Conservation (phyloP, 139 green algal species). For the Micractinium sp. region DNA sequence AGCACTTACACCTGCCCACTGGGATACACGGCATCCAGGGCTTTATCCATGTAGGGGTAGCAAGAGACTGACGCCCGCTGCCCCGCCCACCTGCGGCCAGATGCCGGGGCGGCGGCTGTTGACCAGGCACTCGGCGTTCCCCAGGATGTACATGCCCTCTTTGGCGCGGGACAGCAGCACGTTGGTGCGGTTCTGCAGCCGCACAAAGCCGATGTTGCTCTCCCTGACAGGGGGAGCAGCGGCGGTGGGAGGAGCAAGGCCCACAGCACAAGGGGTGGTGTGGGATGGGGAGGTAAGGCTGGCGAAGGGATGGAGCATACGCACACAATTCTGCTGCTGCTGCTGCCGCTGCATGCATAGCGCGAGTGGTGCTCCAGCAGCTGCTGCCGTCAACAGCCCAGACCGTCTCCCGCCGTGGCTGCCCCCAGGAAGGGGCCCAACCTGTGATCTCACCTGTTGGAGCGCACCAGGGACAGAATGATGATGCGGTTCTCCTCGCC, state of each 20-base stretch:
- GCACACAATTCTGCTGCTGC: background rate
- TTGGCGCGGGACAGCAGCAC: slow-evolving; percentile 86
- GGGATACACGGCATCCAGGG: too few relatives aligned
- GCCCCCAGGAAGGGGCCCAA: background rate
- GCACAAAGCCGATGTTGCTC: slow-evolving; percentile 88
- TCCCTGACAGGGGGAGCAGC: slow-evolving; percentile 92
- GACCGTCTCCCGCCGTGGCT: too few relatives aligned
- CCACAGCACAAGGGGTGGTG: background rate
- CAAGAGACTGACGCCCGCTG: too few relatives aligned
- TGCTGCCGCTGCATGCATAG: too few relatives aligned
- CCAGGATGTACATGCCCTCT: slow-evolving; percentile 94
- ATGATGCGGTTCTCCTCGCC: slow-evolving; percentile 95
- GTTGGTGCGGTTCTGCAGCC: slow-evolving; percentile 77
- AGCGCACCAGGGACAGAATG: slow-evolving; percentile 92
- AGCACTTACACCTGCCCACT: too few relatives aligned
- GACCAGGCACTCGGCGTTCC: slow-evolving; percentile 60
- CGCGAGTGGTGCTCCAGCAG: background rate
- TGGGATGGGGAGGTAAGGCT: background rate
- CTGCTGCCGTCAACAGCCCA: too few relatives aligned
- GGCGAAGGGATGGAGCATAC: background rate
- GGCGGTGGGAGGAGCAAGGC: slow-evolving; percentile 56
- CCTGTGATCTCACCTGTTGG: background rate
- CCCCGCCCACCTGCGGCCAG: slow-evolving; percentile 43
- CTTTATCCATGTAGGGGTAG: too few relatives aligned
- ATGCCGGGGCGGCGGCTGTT: slow-evolving; percentile 43